Conservation (phyloP, 768 basidiomycete genomes). For the Psilocybe azurescens region DNA sequence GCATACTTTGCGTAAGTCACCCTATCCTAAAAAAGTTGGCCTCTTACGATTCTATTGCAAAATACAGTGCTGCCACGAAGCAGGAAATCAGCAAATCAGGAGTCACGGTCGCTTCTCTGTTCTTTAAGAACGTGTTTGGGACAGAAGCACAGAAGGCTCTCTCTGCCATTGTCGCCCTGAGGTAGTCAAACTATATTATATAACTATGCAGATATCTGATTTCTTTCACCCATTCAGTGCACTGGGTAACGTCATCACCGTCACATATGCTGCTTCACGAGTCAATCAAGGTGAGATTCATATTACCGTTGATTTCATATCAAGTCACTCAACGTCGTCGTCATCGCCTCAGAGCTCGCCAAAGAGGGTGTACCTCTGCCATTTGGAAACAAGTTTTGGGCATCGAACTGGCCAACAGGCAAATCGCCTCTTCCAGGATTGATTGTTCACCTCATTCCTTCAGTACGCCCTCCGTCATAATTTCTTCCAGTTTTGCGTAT, state of each 20-base stretch:
- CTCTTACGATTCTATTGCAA: neutral
- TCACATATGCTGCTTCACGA: conserved; percentile 52
- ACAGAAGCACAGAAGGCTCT: conserved; percentile 54
- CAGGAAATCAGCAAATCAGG: conserved; percentile 52
- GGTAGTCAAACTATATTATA: conserved; percentile 33
- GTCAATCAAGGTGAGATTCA: conserved; percentile 51
- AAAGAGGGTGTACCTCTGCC: conserved; percentile 69
- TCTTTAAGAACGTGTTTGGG: conserved; percentile 66
- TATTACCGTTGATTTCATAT: neutral
- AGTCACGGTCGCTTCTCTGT: conserved; percentile 63
- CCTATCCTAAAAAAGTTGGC: neutral
- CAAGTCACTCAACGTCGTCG: neutral
- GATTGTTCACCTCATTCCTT: conserved; percentile 59
- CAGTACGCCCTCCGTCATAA: conserved; percentile 33
- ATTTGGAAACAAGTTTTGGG: conserved; percentile 64
- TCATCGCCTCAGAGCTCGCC: conserved; percentile 48
- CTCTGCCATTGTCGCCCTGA: conserved; percentile 62
- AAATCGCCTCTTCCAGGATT: conserved; percentile 61
- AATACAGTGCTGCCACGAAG: conserved; percentile 45
- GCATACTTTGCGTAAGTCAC: conserved; percentile 53
- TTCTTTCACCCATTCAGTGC: conserved; percentile 14
- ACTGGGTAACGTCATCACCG: conserved; percentile 33
- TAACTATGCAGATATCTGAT: neutral
- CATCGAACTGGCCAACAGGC: conserved; percentile 65
- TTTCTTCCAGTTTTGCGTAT: neutral